Evolutionary conservation across 192 early-diverging fungal genomes (phyloP).

Genomic region (Mortierella claussenii): DNA sequence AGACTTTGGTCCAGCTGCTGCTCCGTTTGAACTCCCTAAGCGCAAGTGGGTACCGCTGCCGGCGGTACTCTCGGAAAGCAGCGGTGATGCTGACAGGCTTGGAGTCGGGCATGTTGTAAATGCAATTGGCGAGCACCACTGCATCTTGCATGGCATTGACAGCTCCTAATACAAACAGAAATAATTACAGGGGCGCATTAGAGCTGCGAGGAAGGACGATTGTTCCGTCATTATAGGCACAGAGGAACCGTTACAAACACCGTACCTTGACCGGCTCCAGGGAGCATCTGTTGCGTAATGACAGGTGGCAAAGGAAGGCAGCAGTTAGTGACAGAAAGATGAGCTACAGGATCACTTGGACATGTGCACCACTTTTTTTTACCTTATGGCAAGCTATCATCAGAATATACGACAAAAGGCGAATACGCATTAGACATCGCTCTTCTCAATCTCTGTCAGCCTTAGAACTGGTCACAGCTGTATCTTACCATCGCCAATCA

Average conservation of each 20-base stretch:
- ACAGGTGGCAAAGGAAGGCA: neutral
- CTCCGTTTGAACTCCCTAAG: too few relatives aligned
- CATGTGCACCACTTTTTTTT: neutral
- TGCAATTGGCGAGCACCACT: constrained; percentile 8
- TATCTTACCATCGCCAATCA: constrained; percentile 34
- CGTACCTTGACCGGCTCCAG: neutral
- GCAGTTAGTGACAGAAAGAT: neutral
- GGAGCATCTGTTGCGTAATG: neutral
- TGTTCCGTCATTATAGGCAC: neutral
- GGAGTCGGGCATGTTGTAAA: constrained; percentile 16
- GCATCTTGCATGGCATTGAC: constrained; percentile 32
- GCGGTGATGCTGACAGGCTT: too few relatives aligned
- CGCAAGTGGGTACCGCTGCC: too few relatives aligned
- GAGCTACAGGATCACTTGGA: neutral
- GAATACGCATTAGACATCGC: neutral
- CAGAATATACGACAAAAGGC: neutral
- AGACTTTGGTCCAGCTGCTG: too few relatives aligned
- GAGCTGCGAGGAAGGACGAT: neutral
- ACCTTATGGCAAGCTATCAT: constrained; percentile 4
- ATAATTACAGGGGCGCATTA: neutral
- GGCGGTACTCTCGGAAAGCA: too few relatives aligned
- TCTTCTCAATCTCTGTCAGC: too few relatives aligned
- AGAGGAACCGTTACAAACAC: neutral
- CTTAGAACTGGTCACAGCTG: neutral
- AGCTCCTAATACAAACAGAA: constrained; percentile 20